Conservation (phyloP, 2,329 filamentous ascomycete genomes). For the Ceratocystis papillata region DNA sequence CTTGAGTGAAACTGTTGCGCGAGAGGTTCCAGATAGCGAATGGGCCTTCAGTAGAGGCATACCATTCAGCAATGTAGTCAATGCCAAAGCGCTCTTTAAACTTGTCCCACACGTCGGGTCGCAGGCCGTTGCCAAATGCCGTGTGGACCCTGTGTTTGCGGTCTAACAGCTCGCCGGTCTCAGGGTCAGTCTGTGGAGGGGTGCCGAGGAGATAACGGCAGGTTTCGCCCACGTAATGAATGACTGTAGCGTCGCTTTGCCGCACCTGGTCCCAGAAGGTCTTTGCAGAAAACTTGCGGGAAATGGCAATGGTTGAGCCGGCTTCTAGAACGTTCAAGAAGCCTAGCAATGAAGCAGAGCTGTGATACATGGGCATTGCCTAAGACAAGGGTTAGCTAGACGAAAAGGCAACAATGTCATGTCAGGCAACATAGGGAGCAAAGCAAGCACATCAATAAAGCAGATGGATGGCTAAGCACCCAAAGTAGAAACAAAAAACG, state of each 20-base stretch:
- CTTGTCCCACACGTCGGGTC: conserved; percentile 73
- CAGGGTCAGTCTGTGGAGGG: conserved; percentile 49
- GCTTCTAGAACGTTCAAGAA: conserved; percentile 49
- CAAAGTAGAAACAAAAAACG: conserved; percentile 4
- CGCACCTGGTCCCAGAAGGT: conserved; percentile 68
- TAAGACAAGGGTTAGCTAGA: conserved; percentile 29
- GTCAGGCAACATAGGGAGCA: background rate
- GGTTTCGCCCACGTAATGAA: conserved; percentile 84
- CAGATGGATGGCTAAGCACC: background rate
- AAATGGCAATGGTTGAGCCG: conserved; percentile 59
- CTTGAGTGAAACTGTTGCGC: conserved; percentile 60
- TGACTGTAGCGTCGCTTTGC: conserved; percentile 57
- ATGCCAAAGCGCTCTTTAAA: conserved; percentile 77
- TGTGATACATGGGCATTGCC: conserved; percentile 86
- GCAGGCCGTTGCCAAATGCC: conserved; percentile 74
- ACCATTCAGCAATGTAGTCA: conserved; percentile 65
- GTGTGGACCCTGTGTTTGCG: conserved; percentile 59
- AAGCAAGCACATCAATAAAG: too few species aligned
- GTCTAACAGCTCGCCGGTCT: conserved; percentile 58
- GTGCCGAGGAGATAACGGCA: conserved; percentile 69
- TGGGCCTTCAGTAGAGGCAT: conserved; percentile 64
- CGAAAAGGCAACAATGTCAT: background rate
- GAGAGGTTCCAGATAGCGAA: conserved; percentile 61
- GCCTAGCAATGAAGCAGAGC: conserved; percentile 62
- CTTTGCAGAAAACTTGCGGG: conserved; percentile 65